Evolutionary conservation across 768 basidiomycete genomes (phyloP), one percentile per base, ranked within the genome.

Genomic region (Suillus placidus): DNA sequence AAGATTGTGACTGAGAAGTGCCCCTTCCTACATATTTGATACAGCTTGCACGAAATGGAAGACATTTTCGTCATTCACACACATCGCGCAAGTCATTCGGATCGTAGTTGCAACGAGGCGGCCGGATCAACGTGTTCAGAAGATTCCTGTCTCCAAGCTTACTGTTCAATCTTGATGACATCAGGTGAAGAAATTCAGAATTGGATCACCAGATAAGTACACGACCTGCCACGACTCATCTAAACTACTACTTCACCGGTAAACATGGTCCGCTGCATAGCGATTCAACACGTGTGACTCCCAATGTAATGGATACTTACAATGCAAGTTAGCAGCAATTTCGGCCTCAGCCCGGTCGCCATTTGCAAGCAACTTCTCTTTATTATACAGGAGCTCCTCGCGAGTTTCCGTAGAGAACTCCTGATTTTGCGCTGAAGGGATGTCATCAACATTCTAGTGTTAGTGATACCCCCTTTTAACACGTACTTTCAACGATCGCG

Each of bases 321-420:
- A 81, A 73, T 93, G 83, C 68, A 95, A 79, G 79, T 99, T 98
- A 55, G 97, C 96, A 63, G 96, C 96, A 72, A 99, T 94, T 80
- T 99, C 97, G 34, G 96, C 94, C 78, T 99, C 97, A 64, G 95
- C 94, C 71, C 93, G 82, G 81, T 99, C 97, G 63, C 97, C 97
- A 73, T 97, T 98, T 32, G 94, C 89, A 38, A 99, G 85, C 63
- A 99, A 86, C 79, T 98, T 99, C 85, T 99, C 97, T 79, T 99
- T 99, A 85, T 99, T 99, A 81, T 99, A 99, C 45, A 99, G 84
- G 63, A 99, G 88, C 77, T 99, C 97, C 79, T 99, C 97, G 65
- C 97, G 91, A 12, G 95, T 98, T 81, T 99, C 97, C 38, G 94
- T 97, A 2, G 96, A 93, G 83, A 89, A 99, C 76, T 99, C 97